Conservation (phyloP, 2,329 filamentous ascomycete genomes). For the Alternaria ventricosa region DNA sequence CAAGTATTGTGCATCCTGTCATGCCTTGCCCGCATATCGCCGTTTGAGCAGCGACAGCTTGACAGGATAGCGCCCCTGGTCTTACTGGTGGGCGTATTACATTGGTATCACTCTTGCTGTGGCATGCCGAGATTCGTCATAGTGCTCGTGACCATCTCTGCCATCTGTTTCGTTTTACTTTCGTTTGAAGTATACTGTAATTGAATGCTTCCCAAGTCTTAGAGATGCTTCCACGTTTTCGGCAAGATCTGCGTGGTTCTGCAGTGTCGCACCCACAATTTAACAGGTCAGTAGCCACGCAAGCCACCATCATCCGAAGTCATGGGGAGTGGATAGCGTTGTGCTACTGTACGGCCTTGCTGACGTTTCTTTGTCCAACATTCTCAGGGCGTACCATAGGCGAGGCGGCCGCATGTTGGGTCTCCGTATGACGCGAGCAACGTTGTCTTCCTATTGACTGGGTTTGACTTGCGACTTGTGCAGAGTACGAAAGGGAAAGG, state of each 20-base stretch:
- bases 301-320: neutral
- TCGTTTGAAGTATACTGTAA: conserved; percentile 4
- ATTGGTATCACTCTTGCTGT: conserved; percentile 20
- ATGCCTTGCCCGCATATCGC: conserved; percentile 25
- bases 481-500: neutral
- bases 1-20: conserved; percentile 21
- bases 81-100: conserved; percentile 7
- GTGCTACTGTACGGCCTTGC: conserved; percentile 3
- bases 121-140: conserved; percentile 16
- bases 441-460: neutral
- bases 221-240: neutral
- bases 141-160: conserved; percentile 18
- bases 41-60: conserved; percentile 19
- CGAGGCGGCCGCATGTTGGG: conserved; percentile 6
- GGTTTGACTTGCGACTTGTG: neutral
- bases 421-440: conserved; percentile 4
- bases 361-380: conserved; percentile 20
- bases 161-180: conserved; percentile 16
- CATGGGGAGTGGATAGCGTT: conserved; percentile 6
- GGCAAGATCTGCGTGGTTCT: neutral
- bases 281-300: conserved; percentile 1
- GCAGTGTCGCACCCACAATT: neutral
- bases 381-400: conserved; percentile 13
- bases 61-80: conserved; percentile 18
- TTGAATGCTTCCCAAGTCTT: neutral